A percentile compares a stretch with the other conserved stretches of the same genome.
Conservation (phyloP, 768 basidiomycete genomes). For the Lactarius hengduanensis region DNA sequence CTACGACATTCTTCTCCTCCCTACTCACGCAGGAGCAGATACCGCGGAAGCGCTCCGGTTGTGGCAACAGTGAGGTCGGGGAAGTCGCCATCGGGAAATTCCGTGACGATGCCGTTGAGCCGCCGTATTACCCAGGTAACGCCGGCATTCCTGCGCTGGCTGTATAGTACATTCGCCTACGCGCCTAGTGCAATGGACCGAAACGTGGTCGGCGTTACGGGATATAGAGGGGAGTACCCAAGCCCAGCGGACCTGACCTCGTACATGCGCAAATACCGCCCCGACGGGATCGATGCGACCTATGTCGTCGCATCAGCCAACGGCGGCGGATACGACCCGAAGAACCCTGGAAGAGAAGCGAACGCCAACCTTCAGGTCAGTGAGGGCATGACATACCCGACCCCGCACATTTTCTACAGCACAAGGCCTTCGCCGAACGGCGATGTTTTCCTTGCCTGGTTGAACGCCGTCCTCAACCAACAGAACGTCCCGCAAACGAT, state of each 20-base stretch:
- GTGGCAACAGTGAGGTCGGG: too few species aligned
- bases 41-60: too few species aligned
- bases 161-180: background rate
- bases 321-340: background rate
- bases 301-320: background rate
- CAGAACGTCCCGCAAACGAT: background rate
- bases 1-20: background rate
- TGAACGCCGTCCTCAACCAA: background rate
- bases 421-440: background rate
- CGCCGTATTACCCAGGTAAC: background rate
- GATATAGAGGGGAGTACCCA: background rate
- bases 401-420: background rate
- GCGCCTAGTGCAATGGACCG: background rate
- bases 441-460: background rate
- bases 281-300: background rate
- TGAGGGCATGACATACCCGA: background rate
- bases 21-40: background rate
- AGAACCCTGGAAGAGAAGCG: background rate
- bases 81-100: too few species aligned
- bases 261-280: background rate
- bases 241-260: background rate
- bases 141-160: background rate
- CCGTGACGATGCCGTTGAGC: too few species aligned
- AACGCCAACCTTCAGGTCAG: background rate
- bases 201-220: background rate